These are phyloP conservation scores for Monilinia fructigena DNA, from an alignment of 2,329 filamentous ascomycete species.

Conservation along the genomic window DNA sequence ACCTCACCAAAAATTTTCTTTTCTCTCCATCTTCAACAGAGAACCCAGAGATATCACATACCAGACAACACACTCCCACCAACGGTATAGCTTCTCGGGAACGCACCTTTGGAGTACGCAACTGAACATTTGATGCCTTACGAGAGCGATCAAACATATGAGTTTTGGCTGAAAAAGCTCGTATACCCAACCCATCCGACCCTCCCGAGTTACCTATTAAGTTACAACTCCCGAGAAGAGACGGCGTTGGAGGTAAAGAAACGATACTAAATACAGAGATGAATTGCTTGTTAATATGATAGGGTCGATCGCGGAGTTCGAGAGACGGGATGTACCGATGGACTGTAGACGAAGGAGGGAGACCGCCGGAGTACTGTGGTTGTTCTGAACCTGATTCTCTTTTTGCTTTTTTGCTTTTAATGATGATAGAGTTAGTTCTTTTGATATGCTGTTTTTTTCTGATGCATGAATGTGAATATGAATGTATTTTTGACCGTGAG, in stretches of 20 bases:
- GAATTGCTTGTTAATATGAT: neutral
- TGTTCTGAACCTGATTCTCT: slow-evolving; percentile 7
- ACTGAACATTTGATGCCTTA: neutral
- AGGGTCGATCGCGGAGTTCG: neutral
- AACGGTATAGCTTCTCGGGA: neutral
- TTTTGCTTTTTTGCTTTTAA: neutral
- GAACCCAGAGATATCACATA: neutral
- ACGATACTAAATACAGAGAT: neutral
- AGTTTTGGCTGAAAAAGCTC: too few relatives aligned
- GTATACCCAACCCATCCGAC: neutral
- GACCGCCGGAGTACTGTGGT: neutral
- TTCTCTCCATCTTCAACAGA: neutral
- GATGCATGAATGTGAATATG: neutral
- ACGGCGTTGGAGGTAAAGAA: neutral
- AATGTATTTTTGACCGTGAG: too few relatives aligned
- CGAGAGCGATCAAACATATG: too few relatives aligned
- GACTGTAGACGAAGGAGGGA: neutral
- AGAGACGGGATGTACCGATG: slow-evolving; percentile 6
- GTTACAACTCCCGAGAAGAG: too few relatives aligned
- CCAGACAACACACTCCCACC: neutral
- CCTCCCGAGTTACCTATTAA: too few relatives aligned
- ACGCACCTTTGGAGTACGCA: neutral
- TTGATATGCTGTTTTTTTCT: too few relatives aligned
- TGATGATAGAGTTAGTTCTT: neutral
- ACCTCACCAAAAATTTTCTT: neutral